A percentile compares a stretch with the other conserved stretches of the same genome.
phyloP scores from a whole-genome alignment of 805 yeast genomes.

The Starmerella sp. region DNA sequence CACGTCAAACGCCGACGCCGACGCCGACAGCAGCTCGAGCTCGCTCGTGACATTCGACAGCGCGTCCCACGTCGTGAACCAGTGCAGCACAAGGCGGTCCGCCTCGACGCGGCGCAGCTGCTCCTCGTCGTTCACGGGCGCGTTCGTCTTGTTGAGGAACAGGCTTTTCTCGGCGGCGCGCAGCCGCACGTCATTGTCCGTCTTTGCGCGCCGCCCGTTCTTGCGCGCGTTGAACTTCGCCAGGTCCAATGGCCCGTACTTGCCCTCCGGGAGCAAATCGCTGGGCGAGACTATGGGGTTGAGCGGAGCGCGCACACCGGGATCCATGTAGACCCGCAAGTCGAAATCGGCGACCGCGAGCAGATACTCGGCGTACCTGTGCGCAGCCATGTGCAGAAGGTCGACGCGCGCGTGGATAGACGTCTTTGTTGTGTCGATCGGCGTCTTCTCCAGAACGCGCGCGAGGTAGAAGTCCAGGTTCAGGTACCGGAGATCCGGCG shows the following conservation, averaged over 20 bases:
- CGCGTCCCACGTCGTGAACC: constrained; percentile 11
- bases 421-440: constrained; percentile 13
- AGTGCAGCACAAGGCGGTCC: constrained; percentile 6
- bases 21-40: constrained; percentile 4
- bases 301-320: not conserved
- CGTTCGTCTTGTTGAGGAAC: not conserved
- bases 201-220: not conserved
- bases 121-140: constrained; percentile 8
- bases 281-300: not conserved
- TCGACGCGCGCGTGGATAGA: constrained; percentile 18
- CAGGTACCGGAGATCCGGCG: constrained; percentile 50
- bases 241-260: constrained; percentile 10
- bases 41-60: constrained; percentile 3
- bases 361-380: constrained; percentile 23
- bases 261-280: constrained; percentile 13
- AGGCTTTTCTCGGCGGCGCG: not conserved
- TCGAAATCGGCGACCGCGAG: constrained; percentile 5
- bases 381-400: constrained; percentile 17
- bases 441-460: constrained; percentile 26
- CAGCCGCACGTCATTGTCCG: not conserved
- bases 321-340: not conserved
- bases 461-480: constrained; percentile 52
- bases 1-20: constrained; percentile 1
- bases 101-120: constrained; percentile 6
- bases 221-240: not conserved